Base-by-base conservation (phyloP, 1,139 yeast genomes). In the Pichia sp. region DNA sequence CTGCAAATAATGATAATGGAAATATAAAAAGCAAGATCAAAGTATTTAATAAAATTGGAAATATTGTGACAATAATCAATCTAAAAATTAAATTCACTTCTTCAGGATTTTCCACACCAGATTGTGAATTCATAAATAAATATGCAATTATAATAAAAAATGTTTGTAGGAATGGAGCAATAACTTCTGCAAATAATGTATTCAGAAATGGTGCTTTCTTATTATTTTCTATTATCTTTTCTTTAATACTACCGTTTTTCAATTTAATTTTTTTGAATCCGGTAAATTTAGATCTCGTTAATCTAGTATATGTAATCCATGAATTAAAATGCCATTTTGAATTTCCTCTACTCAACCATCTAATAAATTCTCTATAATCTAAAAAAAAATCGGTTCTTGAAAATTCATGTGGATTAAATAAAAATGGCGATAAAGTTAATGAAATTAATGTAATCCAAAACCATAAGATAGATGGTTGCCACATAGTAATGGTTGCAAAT, bases 341-440 rank as follows among this genome's bases (percentile, higher is more conserved):
- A 54, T 82, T 82, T 0, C 92, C 92, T 50, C 82, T 64, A 2
- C 74, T 71, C 26, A 87, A 61, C 96, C 96, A 87, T 30, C 73
- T 66, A 6, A 86, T 62, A 47, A 73, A 80, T 30, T 73, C 74
- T 35, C 80, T 64, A 58, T 87, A 87, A 58, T 87, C 96, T 23
- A 82, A 59, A 52, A 86, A 80, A 57, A 82, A 87, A 47, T 82
- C 87, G 4, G 65, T 64, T 62, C 78, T 72, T 1, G 80, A 71
- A 61, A 86, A 87, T 58, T 87, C 95, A 59, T 87, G 95, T 0
- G 96, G 96, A 56, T 87, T 87, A 67, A 84, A 87, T 5, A 87
- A 61, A 49, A 83, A 80, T 2, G 96, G 96, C 0, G 95, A 83
- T 39, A 85, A 64, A 49, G 89, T 77, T 59, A 87, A 64, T 0